Evolutionary conservation across 169 alveolate species (phyloP).

Genomic region (Plasmodium gaboni): DNA sequence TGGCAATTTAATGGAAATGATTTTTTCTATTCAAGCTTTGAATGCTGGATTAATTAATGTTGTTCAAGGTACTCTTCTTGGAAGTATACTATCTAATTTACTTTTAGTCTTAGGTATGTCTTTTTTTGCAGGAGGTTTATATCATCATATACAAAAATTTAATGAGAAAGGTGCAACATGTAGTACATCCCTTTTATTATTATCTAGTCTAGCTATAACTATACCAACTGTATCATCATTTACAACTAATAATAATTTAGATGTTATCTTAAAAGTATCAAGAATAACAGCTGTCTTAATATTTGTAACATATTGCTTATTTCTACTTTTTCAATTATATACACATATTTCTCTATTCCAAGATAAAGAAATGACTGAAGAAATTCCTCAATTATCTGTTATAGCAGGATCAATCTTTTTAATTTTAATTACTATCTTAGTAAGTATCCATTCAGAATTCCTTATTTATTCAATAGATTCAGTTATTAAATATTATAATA

Average conservation of each 20-base stretch:
- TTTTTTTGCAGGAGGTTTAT: slow-evolving; percentile 91
- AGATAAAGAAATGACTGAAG: slow-evolving; percentile 81
- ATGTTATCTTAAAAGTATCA: slow-evolving; percentile 83
- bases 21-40: slow-evolving; percentile 89
- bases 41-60: slow-evolving; percentile 85
- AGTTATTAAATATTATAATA: slow-evolving; percentile 82
- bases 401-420: slow-evolving; percentile 78
- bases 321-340: slow-evolving; percentile 86
- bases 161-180: slow-evolving; percentile 91
- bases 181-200: slow-evolving; percentile 85
- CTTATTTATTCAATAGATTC: slow-evolving; percentile 83
- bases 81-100: slow-evolving; percentile 89
- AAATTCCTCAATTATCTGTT: slow-evolving; percentile 78
- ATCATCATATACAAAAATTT: slow-evolving; percentile 88
- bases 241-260: slow-evolving; percentile 59
- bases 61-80: slow-evolving; percentile 91
- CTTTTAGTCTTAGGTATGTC: slow-evolving; percentile 91
- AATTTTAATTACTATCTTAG: slow-evolving; percentile 72
- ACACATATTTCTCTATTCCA: slow-evolving; percentile 87
- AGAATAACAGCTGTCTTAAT: slow-evolving; percentile 87
- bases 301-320: slow-evolving; percentile 83
- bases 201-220: slow-evolving; percentile 87
- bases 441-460: slow-evolving; percentile 80
- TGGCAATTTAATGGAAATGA: slow-evolving; percentile 93
- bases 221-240: slow-evolving; percentile 87